phyloP scores from a whole-genome alignment of 1,284 basidiomycete species.

The Melanopsichium pennsylvanicum region DNA sequence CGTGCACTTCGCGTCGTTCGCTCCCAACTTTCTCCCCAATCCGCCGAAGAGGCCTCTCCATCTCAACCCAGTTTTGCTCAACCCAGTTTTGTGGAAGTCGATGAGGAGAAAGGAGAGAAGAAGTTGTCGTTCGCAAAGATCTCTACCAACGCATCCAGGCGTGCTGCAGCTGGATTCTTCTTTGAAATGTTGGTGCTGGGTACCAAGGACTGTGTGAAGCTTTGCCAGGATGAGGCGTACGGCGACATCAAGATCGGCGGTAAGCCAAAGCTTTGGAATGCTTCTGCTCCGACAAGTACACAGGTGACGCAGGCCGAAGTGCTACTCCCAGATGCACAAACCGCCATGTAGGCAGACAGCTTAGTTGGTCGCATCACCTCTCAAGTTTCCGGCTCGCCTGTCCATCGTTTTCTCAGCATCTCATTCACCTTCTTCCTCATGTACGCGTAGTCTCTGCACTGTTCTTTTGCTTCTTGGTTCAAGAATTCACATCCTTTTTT shows the following conservation, averaged over 20 bases:
- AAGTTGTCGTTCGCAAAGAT: slow-evolving; percentile 77
- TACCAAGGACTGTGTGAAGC: slow-evolving; percentile 85
- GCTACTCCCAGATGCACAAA: not conserved
- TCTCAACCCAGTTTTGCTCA: slow-evolving; percentile 44
- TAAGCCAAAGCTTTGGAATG: slow-evolving; percentile 76
- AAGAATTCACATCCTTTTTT: too few relatives aligned
- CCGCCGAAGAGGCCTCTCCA: not conserved
- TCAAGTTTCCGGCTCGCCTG: too few relatives aligned
- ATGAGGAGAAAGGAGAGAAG: slow-evolving; percentile 65
- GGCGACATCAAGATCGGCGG: slow-evolving; percentile 84
- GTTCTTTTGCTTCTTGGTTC: too few relatives aligned
- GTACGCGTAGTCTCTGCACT: slow-evolving; percentile 9
- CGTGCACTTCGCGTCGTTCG: slow-evolving; percentile 86
- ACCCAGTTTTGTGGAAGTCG: too few relatives aligned
- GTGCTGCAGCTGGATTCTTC: slow-evolving; percentile 94
- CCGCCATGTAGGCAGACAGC: slow-evolving; percentile 4
- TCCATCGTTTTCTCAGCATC: too few relatives aligned
- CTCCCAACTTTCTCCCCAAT: slow-evolving; percentile 73
- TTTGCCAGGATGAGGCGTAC: slow-evolving; percentile 76
- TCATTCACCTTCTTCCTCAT: too few relatives aligned
- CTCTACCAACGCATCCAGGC: slow-evolving; percentile 81
- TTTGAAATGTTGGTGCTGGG: slow-evolving; percentile 94
- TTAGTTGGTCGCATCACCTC: not conserved
- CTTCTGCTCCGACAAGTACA: slow-evolving; percentile 14
- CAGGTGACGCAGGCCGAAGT: slow-evolving; percentile 1